Conservation (phyloP, 2,329 filamentous ascomycete species). For the Alternaria ventricosa region DNA sequence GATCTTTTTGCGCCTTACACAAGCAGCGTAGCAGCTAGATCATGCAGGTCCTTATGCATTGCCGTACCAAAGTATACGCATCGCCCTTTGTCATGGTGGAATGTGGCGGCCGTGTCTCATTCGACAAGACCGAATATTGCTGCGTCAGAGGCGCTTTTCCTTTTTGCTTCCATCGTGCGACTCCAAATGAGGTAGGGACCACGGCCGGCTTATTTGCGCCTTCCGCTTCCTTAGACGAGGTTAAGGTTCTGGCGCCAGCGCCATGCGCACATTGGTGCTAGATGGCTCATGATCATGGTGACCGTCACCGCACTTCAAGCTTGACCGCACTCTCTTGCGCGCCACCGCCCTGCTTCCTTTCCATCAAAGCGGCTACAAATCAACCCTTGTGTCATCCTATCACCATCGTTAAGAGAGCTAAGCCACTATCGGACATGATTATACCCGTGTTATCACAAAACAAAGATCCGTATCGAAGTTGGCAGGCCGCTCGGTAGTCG, state of each 20-base stretch:
- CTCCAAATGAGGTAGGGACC: constrained; percentile 18
- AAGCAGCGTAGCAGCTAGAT: constrained; percentile 3
- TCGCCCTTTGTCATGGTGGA: constrained; percentile 19
- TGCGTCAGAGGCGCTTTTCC: constrained; percentile 20
- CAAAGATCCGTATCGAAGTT: constrained; percentile 8
- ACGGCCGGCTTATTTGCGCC: constrained; percentile 10
- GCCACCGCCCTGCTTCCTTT: constrained; percentile 27
- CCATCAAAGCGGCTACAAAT: background rate
- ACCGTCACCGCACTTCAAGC: constrained; percentile 13
- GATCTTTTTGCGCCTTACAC: constrained; percentile 6
- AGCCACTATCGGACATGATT: background rate
- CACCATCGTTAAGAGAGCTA: background rate
- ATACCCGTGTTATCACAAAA: background rate
- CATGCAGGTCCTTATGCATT: background rate
- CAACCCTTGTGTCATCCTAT: background rate
- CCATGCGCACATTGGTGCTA: constrained; percentile 18
- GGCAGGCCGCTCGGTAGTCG: constrained; percentile 31
- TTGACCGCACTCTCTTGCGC: constrained; percentile 13
- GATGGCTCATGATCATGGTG: constrained; percentile 5
- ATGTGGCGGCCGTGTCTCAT: constrained; percentile 20
- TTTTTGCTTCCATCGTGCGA: constrained; percentile 19
- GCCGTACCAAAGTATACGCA: constrained; percentile 16
- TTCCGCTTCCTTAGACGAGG: constrained; percentile 10
- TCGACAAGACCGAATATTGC: constrained; percentile 24
- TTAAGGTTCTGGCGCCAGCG: constrained; percentile 24